phyloP scores from a whole-genome alignment of 2,329 filamentous ascomycete species.

The Parafenestella ontariensis region DNA sequence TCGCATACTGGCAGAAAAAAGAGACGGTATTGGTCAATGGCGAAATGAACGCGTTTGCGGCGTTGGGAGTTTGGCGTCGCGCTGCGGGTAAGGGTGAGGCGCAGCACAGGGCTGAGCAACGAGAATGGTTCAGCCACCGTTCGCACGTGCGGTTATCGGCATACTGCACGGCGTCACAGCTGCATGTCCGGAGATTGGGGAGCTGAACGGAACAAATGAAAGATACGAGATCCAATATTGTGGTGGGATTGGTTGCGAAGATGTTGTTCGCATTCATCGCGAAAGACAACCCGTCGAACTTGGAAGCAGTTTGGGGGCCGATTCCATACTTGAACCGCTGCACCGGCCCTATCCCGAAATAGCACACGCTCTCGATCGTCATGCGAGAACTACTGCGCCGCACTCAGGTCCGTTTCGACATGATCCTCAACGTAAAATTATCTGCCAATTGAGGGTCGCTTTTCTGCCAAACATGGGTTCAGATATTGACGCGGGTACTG shows the following conservation, averaged over 20 bases:
- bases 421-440: background rate
- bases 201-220: constrained; percentile 14
- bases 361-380: constrained; percentile 6
- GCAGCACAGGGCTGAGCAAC: constrained; percentile 19
- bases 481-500: constrained; percentile 6
- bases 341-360: constrained; percentile 27
- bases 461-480: constrained; percentile 31
- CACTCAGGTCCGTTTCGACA: constrained; percentile 18
- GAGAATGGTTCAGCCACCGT: constrained; percentile 15
- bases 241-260: background rate
- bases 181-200: background rate
- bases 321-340: background rate
- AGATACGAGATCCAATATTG: constrained; percentile 3
- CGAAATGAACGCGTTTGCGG: constrained; percentile 11
- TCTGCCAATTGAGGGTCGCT: constrained; percentile 11
- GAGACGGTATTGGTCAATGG: constrained; percentile 22
- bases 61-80: constrained; percentile 13
- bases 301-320: constrained; percentile 11
- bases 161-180: background rate
- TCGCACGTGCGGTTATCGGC: constrained; percentile 3
- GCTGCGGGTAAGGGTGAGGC: constrained; percentile 15
- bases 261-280: background rate
- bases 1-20: constrained; percentile 36
- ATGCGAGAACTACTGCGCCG: constrained; percentile 23
- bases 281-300: constrained; percentile 4